Evolutionary conservation across 306 rosid species (phyloP), one percentile per base, ranked within the genome.

Genomic region (Ormosia emarginata): DNA sequence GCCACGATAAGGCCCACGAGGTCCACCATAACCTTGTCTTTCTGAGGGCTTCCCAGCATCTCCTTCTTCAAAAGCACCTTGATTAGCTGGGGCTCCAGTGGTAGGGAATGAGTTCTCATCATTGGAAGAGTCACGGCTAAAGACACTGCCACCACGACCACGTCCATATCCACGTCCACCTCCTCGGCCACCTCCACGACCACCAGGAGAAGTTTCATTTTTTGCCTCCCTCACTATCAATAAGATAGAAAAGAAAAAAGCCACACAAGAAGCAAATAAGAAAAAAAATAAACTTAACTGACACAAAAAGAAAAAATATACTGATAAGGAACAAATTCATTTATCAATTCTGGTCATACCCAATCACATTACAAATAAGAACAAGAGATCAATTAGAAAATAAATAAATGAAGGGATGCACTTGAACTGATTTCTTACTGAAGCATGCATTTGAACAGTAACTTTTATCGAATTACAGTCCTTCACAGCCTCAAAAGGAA

Each of bases 201-300:
- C 91, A 1, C 93, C 94, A 1, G 88, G 91, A 11, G 87, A 78
- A 29, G 85, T 29, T 57, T 95, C 98, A 80, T 43, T 90, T 85
- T 66, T 92, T 30, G 93, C 79, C 79, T 95, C 99, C 78, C 97
- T 92, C 84, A 92, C 98, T 95, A 73, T 63, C 32, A 76, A 5
- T 4, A 66, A 32, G 5, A 56, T 17, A 81, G 4, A 14, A 40
- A 1, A 50, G n/a, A 53, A 49, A 62, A 17, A n/a, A 64, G 33
- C 4, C 17, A 55, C n/a, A 6, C 34, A 17, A 39, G 0, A 4
- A 65, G 40, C 24, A 24, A 24, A 24, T 24, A 24, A 24, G 24
- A 24, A 24, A 24, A 24, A 24, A 56, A 5, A 29, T 41, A 64
- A 50, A 74, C 6, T 17, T 7, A 2, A 13, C 24, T 0, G 18